phyloP scores from a whole-genome alignment of 768 basidiomycete species.

The Mrakia gelida region DNA sequence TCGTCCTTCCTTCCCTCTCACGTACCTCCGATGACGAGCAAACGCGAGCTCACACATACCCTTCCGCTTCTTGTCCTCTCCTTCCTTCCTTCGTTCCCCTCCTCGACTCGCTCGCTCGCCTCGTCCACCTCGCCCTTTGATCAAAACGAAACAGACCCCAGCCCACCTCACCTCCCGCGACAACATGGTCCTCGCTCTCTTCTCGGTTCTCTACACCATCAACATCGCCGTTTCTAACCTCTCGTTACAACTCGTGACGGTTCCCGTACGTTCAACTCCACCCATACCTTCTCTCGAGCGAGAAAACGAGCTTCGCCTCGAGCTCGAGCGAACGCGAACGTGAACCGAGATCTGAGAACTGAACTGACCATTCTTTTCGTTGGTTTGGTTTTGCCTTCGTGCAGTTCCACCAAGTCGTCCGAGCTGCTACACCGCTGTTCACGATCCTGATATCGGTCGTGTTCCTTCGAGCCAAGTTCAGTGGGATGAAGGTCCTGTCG shows the following conservation, averaged over 20 bases:
- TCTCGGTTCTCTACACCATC: conserved; percentile 84
- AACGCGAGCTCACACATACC: too few relatives aligned
- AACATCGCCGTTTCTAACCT: conserved; percentile 95
- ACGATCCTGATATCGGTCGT: conserved; percentile 70
- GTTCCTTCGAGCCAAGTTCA: conserved; percentile 62
- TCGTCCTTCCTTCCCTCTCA: not conserved
- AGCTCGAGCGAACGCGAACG: too few relatives aligned
- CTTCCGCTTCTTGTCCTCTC: too few relatives aligned
- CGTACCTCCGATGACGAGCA: too few relatives aligned
- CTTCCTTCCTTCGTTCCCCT: not conserved
- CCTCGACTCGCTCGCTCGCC: not conserved
- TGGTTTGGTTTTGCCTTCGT: too few relatives aligned
- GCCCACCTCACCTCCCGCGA: conserved; percentile 54
- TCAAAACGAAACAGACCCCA: conserved; percentile 46
- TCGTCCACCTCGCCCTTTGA: too few relatives aligned
- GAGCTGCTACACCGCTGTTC: conserved; percentile 88
- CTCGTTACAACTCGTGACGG: conserved; percentile 78
- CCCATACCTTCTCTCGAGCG: too few relatives aligned
- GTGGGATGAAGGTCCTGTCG: conserved; percentile 60
- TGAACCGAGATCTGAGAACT: too few relatives aligned
- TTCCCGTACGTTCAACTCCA: conserved; percentile 35
- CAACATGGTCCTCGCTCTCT: conserved; percentile 63
- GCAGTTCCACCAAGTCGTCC: conserved; percentile 95
- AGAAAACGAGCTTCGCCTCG: too few relatives aligned
- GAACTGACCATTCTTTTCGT: not conserved